phyloP scores from a whole-genome alignment of 176 grass and related monocot genomes.

The Neostapfia colusana region DNA sequence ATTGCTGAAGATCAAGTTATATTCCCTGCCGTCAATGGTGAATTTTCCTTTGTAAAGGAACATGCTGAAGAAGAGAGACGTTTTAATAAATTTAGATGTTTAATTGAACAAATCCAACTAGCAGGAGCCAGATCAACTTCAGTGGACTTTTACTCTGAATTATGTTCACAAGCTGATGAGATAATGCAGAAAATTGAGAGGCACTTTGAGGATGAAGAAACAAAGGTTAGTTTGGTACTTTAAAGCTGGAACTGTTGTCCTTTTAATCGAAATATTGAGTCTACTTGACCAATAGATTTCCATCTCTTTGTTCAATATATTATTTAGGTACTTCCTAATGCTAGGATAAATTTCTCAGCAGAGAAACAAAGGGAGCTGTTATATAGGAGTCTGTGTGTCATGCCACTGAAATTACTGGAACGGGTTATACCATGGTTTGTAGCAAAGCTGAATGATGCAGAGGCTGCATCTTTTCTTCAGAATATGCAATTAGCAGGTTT shows the following conservation, averaged over 20 bases:
- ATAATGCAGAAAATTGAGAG: constrained; percentile 88
- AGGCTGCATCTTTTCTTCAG: constrained; percentile 71
- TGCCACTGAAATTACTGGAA: constrained; percentile 84
- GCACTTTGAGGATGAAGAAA: constrained; percentile 80
- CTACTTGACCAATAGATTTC: constrained; percentile 18
- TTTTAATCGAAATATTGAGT: background rate
- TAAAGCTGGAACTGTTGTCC: background rate
- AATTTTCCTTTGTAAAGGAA: constrained; percentile 64
- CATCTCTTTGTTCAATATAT: constrained; percentile 29
- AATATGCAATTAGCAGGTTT: constrained; percentile 79
- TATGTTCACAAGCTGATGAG: constrained; percentile 85
- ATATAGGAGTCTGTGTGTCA: constrained; percentile 66
- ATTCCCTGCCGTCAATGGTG: constrained; percentile 77
- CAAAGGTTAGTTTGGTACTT: constrained; percentile 53
- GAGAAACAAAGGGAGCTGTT: constrained; percentile 74
- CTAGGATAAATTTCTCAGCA: constrained; percentile 60
- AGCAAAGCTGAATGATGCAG: constrained; percentile 55
- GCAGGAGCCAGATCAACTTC: constrained; percentile 54
- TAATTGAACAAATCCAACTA: constrained; percentile 81
- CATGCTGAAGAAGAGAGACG: constrained; percentile 65
- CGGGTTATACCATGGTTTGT: constrained; percentile 77
- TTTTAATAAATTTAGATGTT: constrained; percentile 74
- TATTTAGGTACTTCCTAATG: constrained; percentile 78
- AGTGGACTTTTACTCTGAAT: constrained; percentile 63
- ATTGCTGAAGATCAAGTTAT: constrained; percentile 84